Evolutionary conservation across 495 filamentous ascomycete genomes (phyloP).

Genomic region (Acidomyces sp.): DNA sequence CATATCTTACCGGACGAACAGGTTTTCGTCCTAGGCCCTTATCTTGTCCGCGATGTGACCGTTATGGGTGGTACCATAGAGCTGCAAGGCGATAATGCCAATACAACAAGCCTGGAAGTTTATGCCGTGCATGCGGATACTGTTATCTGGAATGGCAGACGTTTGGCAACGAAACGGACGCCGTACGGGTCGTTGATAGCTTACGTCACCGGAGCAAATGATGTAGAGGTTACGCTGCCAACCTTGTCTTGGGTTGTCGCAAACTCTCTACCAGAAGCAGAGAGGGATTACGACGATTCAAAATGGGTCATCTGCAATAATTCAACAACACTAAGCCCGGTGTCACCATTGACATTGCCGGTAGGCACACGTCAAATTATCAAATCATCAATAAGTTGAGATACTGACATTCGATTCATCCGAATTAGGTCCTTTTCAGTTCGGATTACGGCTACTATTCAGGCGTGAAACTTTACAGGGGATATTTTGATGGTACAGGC

Average conservation of each 20-base stretch:
- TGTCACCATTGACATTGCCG: constrained; percentile 22
- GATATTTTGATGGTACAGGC: constrained; percentile 23
- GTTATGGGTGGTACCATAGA: neutral
- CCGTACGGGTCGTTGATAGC: constrained; percentile 24
- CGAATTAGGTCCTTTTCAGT: constrained; percentile 25
- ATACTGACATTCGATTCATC: no score
- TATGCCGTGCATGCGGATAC: constrained; percentile 12
- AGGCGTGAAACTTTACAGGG: constrained; percentile 25
- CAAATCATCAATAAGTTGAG: no score
- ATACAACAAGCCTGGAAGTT: constrained; percentile 22
- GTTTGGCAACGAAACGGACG: constrained; percentile 14
- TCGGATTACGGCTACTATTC: constrained; percentile 28
- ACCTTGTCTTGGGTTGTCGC: constrained; percentile 20
- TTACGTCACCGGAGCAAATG: constrained; percentile 5
- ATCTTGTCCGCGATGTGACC: constrained; percentile 13
- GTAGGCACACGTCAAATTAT: no score
- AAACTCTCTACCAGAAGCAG: constrained; percentile 23
- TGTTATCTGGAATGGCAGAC: constrained; percentile 25
- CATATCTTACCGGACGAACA: constrained; percentile 22
- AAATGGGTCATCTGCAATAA: constrained; percentile 18
- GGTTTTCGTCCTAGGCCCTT: constrained; percentile 16
- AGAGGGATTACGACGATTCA: constrained; percentile 21
- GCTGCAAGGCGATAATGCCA: constrained; percentile 21
- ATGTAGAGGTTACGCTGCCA: constrained; percentile 5
- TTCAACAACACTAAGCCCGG: constrained; percentile 20